Evolutionary conservation across 306 rosid genomes (phyloP).

Genomic region (Coriaria nepalensis): DNA sequence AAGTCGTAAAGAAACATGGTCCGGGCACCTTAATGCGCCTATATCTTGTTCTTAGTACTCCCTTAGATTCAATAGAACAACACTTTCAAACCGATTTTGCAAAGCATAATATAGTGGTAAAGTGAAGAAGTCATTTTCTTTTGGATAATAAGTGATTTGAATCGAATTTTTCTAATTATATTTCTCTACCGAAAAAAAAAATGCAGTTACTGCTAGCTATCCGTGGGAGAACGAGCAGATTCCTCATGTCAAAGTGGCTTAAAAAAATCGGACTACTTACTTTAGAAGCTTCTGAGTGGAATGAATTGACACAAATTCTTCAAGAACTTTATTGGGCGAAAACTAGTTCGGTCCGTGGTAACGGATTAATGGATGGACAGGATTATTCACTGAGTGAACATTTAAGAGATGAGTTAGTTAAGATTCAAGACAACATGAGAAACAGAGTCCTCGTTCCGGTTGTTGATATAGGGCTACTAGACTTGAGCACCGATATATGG

Average conservation of each 20-base stretch:
- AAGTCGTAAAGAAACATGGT: slow-evolving; percentile 70
- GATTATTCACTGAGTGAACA: slow-evolving; percentile 27
- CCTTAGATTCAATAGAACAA: slow-evolving; percentile 53
- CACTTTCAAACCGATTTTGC: slow-evolving; percentile 49
- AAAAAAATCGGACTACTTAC: slow-evolving; percentile 51
- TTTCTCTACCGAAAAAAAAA: neutral
- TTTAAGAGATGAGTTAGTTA: slow-evolving; percentile 39
- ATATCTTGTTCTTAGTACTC: slow-evolving; percentile 57
- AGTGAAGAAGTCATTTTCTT: slow-evolving; percentile 25
- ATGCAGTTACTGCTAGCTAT: slow-evolving; percentile 79
- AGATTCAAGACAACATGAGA: slow-evolving; percentile 40
- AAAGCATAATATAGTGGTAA: slow-evolving; percentile 49
- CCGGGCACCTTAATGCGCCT: slow-evolving; percentile 80
- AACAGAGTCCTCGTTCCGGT: slow-evolving; percentile 53
- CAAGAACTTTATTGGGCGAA: slow-evolving; percentile 54
- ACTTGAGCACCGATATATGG: slow-evolving; percentile 98
- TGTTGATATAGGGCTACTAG: slow-evolving; percentile 76
- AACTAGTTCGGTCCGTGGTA: slow-evolving; percentile 24
- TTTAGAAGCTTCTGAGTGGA: slow-evolving; percentile 90
- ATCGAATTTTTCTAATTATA: neutral
- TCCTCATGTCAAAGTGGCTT: slow-evolving; percentile 68
- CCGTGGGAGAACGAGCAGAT: slow-evolving; percentile 58
- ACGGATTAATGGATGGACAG: slow-evolving; percentile 43
- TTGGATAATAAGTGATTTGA: neutral
- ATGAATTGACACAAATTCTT: slow-evolving; percentile 74